These are phyloP conservation scores for Hypoxylon cercidicola DNA, from an alignment of 495 filamentous ascomycete genomes.

Conservation along the genomic window DNA sequence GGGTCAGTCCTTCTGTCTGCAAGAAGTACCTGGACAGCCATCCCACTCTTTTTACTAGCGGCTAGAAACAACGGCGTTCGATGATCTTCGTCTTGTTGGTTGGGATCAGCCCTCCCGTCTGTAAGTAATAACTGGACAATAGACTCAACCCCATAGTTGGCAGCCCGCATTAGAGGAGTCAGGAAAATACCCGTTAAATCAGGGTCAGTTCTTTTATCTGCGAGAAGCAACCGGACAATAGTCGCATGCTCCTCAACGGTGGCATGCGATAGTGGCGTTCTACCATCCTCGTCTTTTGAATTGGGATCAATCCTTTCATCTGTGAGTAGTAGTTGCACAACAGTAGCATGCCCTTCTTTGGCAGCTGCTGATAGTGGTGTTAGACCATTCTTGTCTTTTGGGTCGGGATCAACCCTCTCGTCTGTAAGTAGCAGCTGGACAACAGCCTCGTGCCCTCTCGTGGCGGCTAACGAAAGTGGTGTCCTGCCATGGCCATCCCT, in stretches of 20 bases:
- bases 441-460: slow-evolving; percentile 17
- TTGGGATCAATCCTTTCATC: background rate
- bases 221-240: background rate
- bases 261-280: background rate
- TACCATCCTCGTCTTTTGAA: background rate
- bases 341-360: background rate
- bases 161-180: no score
- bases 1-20: background rate
- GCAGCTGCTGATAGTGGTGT: background rate
- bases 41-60: slow-evolving; percentile 7
- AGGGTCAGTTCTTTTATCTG: no score
- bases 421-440: slow-evolving; percentile 13
- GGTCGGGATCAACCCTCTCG: background rate
- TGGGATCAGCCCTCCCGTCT: background rate
- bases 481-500: no score
- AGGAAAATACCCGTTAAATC: no score
- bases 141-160: background rate
- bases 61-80: background rate
- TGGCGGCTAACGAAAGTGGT: background rate
- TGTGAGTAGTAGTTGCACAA: background rate
- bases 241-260: background rate
- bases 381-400: background rate
- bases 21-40: slow-evolving; percentile 16
- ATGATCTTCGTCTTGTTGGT: background rate
- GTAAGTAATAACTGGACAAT: slow-evolving; percentile 17